phyloP scores from a whole-genome alignment of 305 asterid genomes.

The Rubia tinctorum region DNA sequence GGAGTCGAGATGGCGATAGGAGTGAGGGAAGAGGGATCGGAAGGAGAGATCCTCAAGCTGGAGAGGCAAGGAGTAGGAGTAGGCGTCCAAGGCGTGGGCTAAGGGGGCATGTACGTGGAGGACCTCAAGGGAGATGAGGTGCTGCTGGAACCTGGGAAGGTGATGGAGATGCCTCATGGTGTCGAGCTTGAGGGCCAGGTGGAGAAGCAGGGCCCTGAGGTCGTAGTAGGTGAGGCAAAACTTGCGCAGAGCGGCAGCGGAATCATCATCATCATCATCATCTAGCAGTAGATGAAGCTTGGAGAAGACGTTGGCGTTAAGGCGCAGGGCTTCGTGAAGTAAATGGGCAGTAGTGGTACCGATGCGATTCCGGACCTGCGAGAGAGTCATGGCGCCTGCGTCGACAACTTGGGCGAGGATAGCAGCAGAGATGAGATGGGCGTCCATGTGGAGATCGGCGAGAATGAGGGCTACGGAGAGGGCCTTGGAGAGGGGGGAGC shows the following conservation, averaged over 20 bases:
- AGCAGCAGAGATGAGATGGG: slow-evolving; percentile 86
- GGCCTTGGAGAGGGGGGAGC: slow-evolving; percentile 76
- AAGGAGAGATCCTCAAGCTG: slow-evolving; percentile 91
- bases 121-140: slow-evolving; percentile 63
- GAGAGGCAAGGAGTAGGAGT: slow-evolving; percentile 42
- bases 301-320: slow-evolving; percentile 48
- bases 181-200: slow-evolving; percentile 81
- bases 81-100: slow-evolving; percentile 73
- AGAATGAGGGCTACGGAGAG: slow-evolving; percentile 70
- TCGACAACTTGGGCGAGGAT: slow-evolving; percentile 60
- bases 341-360: slow-evolving; percentile 73
- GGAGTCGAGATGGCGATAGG: slow-evolving; percentile 69
- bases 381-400: slow-evolving; percentile 58
- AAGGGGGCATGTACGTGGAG: slow-evolving; percentile 90
- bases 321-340: slow-evolving; percentile 75
- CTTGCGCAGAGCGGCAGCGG: slow-evolving; percentile 66
- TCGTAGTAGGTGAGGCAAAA: slow-evolving; percentile 88
- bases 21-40: slow-evolving; percentile 76
- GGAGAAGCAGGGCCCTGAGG: slow-evolving; percentile 74
- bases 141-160: slow-evolving; percentile 85
- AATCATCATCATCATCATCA: slow-evolving; percentile 43
- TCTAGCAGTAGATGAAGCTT: slow-evolving; percentile 42
- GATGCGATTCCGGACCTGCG: slow-evolving; percentile 55
- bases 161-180: slow-evolving; percentile 73
- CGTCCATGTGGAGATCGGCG: slow-evolving; percentile 98